Evolutionary conservation across 129 eudicot species (phyloP).

Genomic region (Cynara cardunculus): DNA sequence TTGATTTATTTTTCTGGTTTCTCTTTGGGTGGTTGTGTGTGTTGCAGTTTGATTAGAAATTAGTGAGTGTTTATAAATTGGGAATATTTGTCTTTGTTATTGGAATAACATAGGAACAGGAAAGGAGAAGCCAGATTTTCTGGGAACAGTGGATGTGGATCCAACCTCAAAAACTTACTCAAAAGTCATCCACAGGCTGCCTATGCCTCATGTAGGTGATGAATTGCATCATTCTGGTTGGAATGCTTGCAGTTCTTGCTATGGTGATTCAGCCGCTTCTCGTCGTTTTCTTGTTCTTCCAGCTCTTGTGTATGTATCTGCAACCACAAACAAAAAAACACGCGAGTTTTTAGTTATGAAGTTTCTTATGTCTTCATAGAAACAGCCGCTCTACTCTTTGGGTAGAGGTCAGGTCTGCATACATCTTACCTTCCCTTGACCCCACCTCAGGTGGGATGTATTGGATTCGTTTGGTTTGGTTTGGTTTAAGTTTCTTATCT

Average conservation of each 20-base stretch:
- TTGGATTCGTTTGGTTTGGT: no score
- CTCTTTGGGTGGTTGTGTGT: not conserved
- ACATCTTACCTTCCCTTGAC: no score
- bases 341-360: not conserved
- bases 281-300: conserved; percentile 91
- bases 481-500: not conserved
- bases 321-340: not conserved
- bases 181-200: conserved; percentile 84
- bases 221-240: conserved; percentile 97
- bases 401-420: not conserved
- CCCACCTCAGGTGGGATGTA: no score
- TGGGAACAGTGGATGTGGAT: conserved; percentile 87
- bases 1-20: no score
- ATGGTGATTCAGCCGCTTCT: conserved; percentile 65
- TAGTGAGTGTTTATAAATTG: not conserved
- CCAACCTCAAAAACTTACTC: conserved; percentile 77
- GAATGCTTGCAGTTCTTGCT: conserved; percentile 98
- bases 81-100: conserved; percentile 9
- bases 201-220: conserved; percentile 88
- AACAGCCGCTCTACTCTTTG: not conserved
- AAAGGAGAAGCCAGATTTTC: conserved; percentile 79
- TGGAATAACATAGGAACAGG: conserved; percentile 59
- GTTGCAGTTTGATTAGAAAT: not conserved
- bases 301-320: conserved; percentile 62
- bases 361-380: not conserved